Evolutionary conservation across 2,329 filamentous ascomycete species (phyloP).

Genomic region (Sodiomyces alkalinus): DNA sequence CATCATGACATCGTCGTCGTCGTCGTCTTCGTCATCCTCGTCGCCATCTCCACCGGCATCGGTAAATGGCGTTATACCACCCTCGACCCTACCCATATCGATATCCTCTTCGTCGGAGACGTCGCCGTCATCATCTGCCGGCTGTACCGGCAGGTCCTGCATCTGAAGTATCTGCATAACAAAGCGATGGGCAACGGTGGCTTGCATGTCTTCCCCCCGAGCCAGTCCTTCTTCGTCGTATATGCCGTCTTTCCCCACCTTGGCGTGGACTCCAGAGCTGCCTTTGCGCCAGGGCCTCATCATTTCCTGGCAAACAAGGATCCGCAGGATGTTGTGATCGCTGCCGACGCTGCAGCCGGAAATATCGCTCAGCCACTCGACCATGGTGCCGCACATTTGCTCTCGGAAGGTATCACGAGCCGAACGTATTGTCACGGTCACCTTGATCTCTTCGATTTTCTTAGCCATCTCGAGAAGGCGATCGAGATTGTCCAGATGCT

Average conservation of each 20-base stretch:
- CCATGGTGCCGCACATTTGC: slow-evolving; percentile 95
- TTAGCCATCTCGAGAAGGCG: slow-evolving; percentile 64
- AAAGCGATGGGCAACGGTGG: slow-evolving; percentile 20
- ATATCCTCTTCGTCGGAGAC: slow-evolving; percentile 16
- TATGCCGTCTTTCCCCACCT: slow-evolving; percentile 62
- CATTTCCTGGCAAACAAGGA: slow-evolving; percentile 79
- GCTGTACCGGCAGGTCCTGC: slow-evolving; percentile 10
- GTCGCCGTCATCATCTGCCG: slow-evolving; percentile 21
- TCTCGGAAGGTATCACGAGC: slow-evolving; percentile 91
- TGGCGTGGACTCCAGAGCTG: slow-evolving; percentile 66
- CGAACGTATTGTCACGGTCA: slow-evolving; percentile 89
- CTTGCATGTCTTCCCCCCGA: slow-evolving; percentile 17
- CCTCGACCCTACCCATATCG: slow-evolving; percentile 10
- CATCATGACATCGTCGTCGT: slow-evolving; percentile 44
- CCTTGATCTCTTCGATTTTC: slow-evolving; percentile 86
- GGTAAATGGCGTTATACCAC: slow-evolving; percentile 5
- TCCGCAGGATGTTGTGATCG: slow-evolving; percentile 65
- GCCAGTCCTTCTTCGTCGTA: slow-evolving; percentile 65
- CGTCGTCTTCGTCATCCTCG: slow-evolving; percentile 30
- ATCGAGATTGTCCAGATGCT: slow-evolving; percentile 56
- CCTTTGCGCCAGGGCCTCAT: slow-evolving; percentile 77
- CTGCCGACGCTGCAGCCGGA: slow-evolving; percentile 72
- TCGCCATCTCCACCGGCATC: slow-evolving; percentile 17
- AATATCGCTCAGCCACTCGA: slow-evolving; percentile 92
- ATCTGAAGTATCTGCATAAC: slow-evolving; percentile 17